Base-by-base conservation (phyloP, 768 basidiomycete species). In the Suillus lakei region DNA sequence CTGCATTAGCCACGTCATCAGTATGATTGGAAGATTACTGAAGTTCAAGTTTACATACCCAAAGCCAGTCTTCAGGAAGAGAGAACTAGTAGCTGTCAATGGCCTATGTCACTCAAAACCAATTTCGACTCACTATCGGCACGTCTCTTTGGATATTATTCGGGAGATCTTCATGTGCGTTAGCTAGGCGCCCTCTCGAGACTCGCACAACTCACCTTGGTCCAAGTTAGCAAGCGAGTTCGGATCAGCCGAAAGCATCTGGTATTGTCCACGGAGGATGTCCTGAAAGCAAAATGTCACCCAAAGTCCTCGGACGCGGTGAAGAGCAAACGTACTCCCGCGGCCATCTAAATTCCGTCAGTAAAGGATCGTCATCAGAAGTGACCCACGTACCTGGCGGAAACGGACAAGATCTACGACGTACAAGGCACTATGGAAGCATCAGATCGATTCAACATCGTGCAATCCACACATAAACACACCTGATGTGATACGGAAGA, bases 351-450 rank as follows among this genome's bases (percentile, higher is more conserved):
- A 13, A 58, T 6, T 56, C 43, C 36, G 39, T 67, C 43, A 56
- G 48, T 36, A 7, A 15, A 67, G 50, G 50, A 58, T 54, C 15
- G 26, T 26, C 56, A 34, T 61, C 34, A 9, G 28, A 39, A 60
- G 46, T 21, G 32, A 38, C 36, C 6, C 28, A 61, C 75, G 63
- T 67, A 93, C 91, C 81, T 96, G 92, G 69, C 98, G 89, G 87
- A 99, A 99, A 43, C 93, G 88, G 54, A 94, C 93, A 12, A 99
- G 87, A 77, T 99, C 98, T 55, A 99, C 88, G 15, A 99, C 95
- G 74, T 99, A 99, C 5, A 99, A 81, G 0, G 98, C 98, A 76
- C 96, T 98, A 51, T 9, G 63, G 41, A 65, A 58, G 15, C 61
- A 38, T 74, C 56, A 72, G 64, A 9, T 39, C n/a, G 23, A 34